Conservation (phyloP, 2,329 filamentous ascomycete species). For the Botryotinia globosa region DNA sequence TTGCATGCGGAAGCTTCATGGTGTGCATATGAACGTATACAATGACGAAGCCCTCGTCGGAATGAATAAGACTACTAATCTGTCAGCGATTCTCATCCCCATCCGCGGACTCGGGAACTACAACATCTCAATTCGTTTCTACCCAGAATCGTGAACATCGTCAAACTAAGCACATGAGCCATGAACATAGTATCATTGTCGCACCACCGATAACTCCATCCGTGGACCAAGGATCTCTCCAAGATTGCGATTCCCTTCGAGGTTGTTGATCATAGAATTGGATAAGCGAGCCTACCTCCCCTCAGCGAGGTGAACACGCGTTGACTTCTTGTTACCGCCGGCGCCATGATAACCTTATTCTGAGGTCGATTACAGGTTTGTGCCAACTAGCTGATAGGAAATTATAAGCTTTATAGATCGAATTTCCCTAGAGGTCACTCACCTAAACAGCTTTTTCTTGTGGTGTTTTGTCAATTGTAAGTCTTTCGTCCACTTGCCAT, state of each 20-base stretch:
- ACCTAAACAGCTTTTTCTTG: too few relatives aligned
- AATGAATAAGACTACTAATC: not conserved
- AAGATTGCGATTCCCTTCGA: not conserved
- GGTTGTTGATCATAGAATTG: not conserved
- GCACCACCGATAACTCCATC: not conserved
- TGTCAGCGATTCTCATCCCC: too few relatives aligned
- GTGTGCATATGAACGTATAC: rapidly evolving
- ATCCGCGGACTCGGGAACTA: not conserved
- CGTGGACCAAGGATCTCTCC: not conserved
- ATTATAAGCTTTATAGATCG: not conserved
- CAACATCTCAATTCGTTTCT: rapidly evolving
- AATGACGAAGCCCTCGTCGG: too few relatives aligned
- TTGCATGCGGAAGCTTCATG: not conserved
- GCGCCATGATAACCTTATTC: too few relatives aligned
- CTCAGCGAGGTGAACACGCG: not conserved
- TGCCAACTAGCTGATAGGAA: not conserved
- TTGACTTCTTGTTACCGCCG: not conserved
- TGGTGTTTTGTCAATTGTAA: not conserved
- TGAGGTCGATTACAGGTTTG: not conserved
- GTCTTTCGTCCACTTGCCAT: not conserved
- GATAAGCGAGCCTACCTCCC: constrained; percentile 5
- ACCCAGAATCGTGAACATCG: not conserved
- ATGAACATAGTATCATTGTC: not conserved
- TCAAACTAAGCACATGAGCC: not conserved
- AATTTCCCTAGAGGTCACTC: too few relatives aligned